Evolutionary conservation across 202 grass and related monocot species (phyloP), one percentile per base, ranked within the genome.

Genomic region (Schoenoplectus tabernaemontani): DNA sequence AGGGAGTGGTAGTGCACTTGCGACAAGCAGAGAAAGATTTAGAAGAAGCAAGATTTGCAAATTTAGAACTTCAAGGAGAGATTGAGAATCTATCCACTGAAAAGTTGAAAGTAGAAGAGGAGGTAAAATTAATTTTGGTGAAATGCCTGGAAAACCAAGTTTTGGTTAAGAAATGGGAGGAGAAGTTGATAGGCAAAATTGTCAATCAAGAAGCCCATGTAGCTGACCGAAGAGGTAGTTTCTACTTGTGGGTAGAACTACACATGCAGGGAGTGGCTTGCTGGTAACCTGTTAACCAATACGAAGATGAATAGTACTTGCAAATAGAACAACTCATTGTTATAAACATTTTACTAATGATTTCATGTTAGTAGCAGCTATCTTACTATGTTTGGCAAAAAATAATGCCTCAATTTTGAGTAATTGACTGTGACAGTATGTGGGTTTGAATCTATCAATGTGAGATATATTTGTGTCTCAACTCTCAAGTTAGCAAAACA

Each of bases 271-370:
- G 10, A 86, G 85, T 47, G 82, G 78, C 8, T 82, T 75, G 50
- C 63, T 72, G 46, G 78, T 93, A 91, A 32, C 89, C 93, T 22
- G 93, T 97, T 42, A 97, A 90, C 71, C 93, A 91, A 75, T 97
- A 91, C 11, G 93, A 91, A 72, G 84, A 78, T 22, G 72, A 88
- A 77, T 87, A 84, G 87, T 93, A 91, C 82, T 42, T 87, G 79
- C 77, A 74, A 70, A 97, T 90, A 20, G 91, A 93, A 79, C 5
- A 80, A 11, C 86, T 90, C 6, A 88, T 93, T 87, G 91, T 91
- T 91, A 90, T 44, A 9, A 8, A 42, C 2, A 41, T 81, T 81
- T 78, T 9, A 46, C n/a, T 64, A 16, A 13, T 61, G n/a, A 5
- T 79, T 79, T 24, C n/a, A 26, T 50, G 5, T n/a, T n/a, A n/a